Evolutionary conservation across 495 filamentous ascomycete species (phyloP).

Genomic region (Penicillium crystallinum): DNA sequence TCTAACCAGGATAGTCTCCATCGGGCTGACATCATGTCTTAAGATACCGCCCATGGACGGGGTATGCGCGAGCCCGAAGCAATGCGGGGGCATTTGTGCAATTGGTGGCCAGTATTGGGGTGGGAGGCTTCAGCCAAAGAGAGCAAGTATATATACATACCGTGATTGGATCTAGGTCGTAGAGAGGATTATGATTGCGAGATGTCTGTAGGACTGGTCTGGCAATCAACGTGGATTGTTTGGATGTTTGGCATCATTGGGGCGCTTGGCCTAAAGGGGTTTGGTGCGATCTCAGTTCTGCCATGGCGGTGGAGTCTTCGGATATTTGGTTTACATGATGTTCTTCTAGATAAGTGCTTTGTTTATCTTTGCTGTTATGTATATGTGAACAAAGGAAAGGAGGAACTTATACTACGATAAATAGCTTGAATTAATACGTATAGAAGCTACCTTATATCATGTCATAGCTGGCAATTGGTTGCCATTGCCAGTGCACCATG

Average conservation of each 20-base stretch:
- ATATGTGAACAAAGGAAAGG: too few relatives aligned
- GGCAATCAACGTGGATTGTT: slow-evolving; percentile 1
- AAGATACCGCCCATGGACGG: neutral
- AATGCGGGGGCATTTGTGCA: slow-evolving; percentile 2
- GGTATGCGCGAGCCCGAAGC: slow-evolving; percentile 3
- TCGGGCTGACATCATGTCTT: slow-evolving; percentile 7
- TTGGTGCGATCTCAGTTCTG: neutral
- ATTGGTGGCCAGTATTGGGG: neutral
- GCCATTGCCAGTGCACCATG: too few relatives aligned
- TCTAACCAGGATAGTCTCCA: neutral
- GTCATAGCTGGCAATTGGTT: too few relatives aligned
- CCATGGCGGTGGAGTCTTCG: slow-evolving; percentile 2
- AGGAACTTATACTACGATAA: too few relatives aligned
- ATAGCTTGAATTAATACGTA: too few relatives aligned
- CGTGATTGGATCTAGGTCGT: neutral
- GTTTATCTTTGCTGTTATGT: too few relatives aligned
- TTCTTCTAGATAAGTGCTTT: too few relatives aligned
- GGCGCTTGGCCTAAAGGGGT: slow-evolving; percentile 1
- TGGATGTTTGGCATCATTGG: slow-evolving; percentile 7
- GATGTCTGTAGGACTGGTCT: neutral
- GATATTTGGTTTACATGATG: too few relatives aligned
- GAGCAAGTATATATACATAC: neutral
- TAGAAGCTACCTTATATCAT: too few relatives aligned
- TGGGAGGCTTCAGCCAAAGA: neutral
- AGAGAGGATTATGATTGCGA: neutral